Base-by-base conservation (phyloP, 495 filamentous ascomycete species). In the Neurospora sp. region DNA sequence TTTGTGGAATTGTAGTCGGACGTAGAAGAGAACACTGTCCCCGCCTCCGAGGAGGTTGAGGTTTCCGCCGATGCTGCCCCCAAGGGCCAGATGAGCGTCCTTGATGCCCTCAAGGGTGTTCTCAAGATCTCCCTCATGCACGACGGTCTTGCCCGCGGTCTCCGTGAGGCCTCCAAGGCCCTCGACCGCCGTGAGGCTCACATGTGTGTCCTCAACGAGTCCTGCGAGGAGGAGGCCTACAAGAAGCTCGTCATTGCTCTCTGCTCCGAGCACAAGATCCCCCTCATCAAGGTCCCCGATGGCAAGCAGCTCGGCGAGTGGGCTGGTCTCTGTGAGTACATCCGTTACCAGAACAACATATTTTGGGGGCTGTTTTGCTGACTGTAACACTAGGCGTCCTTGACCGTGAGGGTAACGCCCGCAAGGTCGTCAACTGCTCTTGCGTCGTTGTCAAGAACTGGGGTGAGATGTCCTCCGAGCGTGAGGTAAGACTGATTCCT, bases 351-450 rank as follows among this genome's bases (percentile, higher is more conserved):
- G 69, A 39, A 70, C 46, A 11, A 38, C 31, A 69, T 0, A 14
- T 40, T 35, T 2, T 11, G 0, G 18, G 18, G 69, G 14, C 44
- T 35, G 37, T 49, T 4, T 37, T 77, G 38, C 75, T 79, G 54
- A 76, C 72, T 73, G 14, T 74, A 2, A 23, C 8, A 72, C 18
- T 75, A 98, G 95, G 95, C 86, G 94, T 96, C 79, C 90, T 99
- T 81, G 96, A 99, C 87, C 94, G 96, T 82, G 96, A 99, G 87
- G 96, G 96, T 82, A 99, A 98, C 85, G 93, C 96, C 75, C 92
- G 96, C 85, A 99, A 99, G 90, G 96, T 99, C 77, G 96, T 99
- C 85, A 99, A 99, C 91, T 99, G 96, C 93, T 98, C 95, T 80
- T 98, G 96, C 88, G 96, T 98, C 79, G 96, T 98, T 72, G 96